Conservation (phyloP, 139 green algal genomes). For the Ulvella scutata region DNA sequence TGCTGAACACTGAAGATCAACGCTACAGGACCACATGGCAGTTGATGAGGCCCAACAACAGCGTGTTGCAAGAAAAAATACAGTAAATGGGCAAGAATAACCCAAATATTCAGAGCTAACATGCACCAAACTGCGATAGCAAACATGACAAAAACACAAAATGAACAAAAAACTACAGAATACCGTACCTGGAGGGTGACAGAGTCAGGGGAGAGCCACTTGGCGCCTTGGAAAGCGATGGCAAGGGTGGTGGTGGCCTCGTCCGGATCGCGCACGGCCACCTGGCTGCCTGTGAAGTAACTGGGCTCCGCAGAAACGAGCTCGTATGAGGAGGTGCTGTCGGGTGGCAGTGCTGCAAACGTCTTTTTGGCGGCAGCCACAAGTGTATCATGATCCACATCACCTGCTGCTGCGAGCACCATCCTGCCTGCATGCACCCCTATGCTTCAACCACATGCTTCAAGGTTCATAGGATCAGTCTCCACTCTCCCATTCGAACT, state of each 20-base stretch:
- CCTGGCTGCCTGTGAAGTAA: conserved; percentile 88
- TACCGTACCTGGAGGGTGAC: conserved; percentile 67
- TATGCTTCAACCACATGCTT: too few relatives aligned
- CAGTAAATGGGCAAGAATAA: too few relatives aligned
- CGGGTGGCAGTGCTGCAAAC: conserved; percentile 34
- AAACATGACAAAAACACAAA: too few relatives aligned
- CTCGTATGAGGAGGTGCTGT: conserved; percentile 19
- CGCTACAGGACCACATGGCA: too few relatives aligned
- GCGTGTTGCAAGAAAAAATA: too few relatives aligned
- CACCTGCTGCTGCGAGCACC: conserved; percentile 78
- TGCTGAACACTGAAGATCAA: too few relatives aligned
- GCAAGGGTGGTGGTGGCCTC: conserved; percentile 56
- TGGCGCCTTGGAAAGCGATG: conserved; percentile 84
- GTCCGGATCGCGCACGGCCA: conserved; percentile 85
- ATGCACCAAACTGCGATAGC: too few relatives aligned
- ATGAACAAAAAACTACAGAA: too few relatives aligned
- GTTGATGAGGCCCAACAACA: too few relatives aligned
- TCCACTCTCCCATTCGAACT: too few relatives aligned
- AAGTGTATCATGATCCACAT: conserved; percentile 86
- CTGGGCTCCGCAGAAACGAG: conserved; percentile 55
- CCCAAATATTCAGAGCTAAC: too few relatives aligned
- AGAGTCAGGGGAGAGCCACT: conserved; percentile 87
- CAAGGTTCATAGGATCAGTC: too few relatives aligned
- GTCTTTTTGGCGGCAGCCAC: conserved; percentile 51
- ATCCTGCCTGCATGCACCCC: conserved; percentile 3